These are phyloP conservation scores for Pyrenula massariospora DNA, from an alignment of 495 filamentous ascomycete genomes.

Conservation along the genomic window DNA sequence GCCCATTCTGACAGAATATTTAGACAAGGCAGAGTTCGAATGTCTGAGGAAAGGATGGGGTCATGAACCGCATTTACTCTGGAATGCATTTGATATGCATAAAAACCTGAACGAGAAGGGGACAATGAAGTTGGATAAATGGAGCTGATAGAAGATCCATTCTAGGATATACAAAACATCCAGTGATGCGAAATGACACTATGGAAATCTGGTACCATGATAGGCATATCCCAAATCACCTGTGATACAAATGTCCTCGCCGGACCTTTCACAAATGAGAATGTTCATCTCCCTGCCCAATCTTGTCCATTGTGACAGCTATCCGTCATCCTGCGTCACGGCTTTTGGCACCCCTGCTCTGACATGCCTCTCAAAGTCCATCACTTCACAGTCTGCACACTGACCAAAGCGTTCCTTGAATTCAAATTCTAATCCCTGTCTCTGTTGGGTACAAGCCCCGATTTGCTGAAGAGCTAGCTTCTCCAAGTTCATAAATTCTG, in stretches of 20 bases:
- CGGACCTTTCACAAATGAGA: too few species aligned
- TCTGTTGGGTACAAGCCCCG: not conserved
- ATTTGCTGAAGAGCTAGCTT: not conserved
- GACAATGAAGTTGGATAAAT: conserved; percentile 65
- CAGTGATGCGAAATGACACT: not conserved
- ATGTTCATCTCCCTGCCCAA: too few species aligned
- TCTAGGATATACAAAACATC: not conserved
- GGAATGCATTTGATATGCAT: conserved; percentile 82
- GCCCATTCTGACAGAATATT: conserved; percentile 73
- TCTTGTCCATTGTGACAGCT: not conserved
- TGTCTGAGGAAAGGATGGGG: conserved; percentile 82
- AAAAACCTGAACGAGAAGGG: conserved; percentile 67
- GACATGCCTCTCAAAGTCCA: not conserved
- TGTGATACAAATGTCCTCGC: too few species aligned
- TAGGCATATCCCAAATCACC: not conserved
- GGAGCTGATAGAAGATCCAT: conserved; percentile 30
- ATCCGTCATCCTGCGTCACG: not conserved
- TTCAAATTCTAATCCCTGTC: not conserved
- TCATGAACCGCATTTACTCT: conserved; percentile 80
- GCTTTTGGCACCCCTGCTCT: too few species aligned
- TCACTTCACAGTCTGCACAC: not conserved
- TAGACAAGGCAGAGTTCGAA: conserved; percentile 78
- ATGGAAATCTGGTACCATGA: not conserved
- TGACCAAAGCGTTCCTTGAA: not conserved
- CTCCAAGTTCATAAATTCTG: not conserved